Base-by-base conservation (phyloP, 2,329 filamentous ascomycete species). In the Cladosporium sp. region DNA sequence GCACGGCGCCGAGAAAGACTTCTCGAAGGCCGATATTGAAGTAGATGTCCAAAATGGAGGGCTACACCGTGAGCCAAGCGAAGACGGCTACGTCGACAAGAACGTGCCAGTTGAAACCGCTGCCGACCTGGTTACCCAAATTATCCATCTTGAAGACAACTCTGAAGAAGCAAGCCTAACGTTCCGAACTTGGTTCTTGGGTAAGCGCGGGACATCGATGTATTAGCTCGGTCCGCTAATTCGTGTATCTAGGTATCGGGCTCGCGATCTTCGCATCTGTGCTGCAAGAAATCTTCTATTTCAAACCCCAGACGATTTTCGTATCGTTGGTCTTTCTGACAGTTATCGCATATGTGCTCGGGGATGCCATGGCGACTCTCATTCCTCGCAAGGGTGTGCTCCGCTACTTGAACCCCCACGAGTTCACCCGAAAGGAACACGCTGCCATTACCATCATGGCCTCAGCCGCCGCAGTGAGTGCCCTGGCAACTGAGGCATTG, bases 231-330 rank as follows among this genome's bases (percentile, higher is more conserved):
- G 5, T 64, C 26, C 31, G n/a, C n/a, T 53, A 11, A 44, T 18
- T 44, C 52, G 52, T 52, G 23, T 4, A 10, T 29, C 2, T 57
- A 56, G 67, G 69, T 31, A 56, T 65, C 14, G 72, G 72, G 12
- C 66, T 74, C 12, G 67, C 70, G 28, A 71, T 73, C 55, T 74
- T 74, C 63, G 72, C 69, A 31, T 68, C 68, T 46, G 77, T 79
- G 6, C 73, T 83, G 6, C 75, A 77, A 44, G 78, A 78, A 37
- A 82, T 84, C 64, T 83, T 78, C 69, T 78, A 80, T 60, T 83
- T 83, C 75, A 82, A 82, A 69, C 81, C 82, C 1, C 81, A 82
- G 69, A 75, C 74, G 5, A 78, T 84, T 57, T 77, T 69, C 29
- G 78, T 84, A 11, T 80, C 79, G 1, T 72, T 76, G 18, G 79